Evolutionary conservation across 2,329 filamentous ascomycete genomes (phyloP).

Genomic region (Fusarium circinatum): DNA sequence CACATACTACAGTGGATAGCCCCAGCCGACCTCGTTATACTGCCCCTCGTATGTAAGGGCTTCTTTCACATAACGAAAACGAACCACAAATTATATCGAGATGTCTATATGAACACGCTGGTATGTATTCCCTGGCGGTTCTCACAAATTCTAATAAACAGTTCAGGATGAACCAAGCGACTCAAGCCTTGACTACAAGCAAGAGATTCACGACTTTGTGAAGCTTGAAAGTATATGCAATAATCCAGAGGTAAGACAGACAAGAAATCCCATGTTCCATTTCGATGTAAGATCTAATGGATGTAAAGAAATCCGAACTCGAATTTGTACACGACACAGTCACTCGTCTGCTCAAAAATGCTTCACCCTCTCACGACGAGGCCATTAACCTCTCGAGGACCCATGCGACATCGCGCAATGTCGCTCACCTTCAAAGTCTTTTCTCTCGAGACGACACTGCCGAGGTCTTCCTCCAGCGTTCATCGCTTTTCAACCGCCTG

Average conservation of each 20-base stretch:
- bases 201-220: slow-evolving; percentile 56
- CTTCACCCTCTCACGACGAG: slow-evolving; percentile 48
- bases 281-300: background rate
- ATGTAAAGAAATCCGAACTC: slow-evolving; percentile 54
- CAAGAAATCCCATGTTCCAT: background rate
- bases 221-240: slow-evolving; percentile 57
- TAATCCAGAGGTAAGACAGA: slow-evolving; percentile 36
- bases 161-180: slow-evolving; percentile 49
- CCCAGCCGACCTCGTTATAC: slow-evolving; percentile 63
- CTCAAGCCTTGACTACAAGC: slow-evolving; percentile 54
- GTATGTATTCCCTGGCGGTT: slow-evolving; percentile 52
- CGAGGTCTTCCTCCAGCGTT: slow-evolving; percentile 70
- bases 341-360: slow-evolving; percentile 57
- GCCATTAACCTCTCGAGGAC: slow-evolving; percentile 48
- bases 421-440: slow-evolving; percentile 55
- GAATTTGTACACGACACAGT: slow-evolving; percentile 60
- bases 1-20: slow-evolving; percentile 67
- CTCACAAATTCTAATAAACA: background rate
- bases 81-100: slow-evolving; percentile 69
- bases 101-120: slow-evolving; percentile 67
- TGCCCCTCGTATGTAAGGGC: slow-evolving; percentile 48
- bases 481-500: slow-evolving; percentile 70
- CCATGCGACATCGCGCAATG: slow-evolving; percentile 59
- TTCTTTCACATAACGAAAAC: slow-evolving; percentile 52
- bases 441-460: slow-evolving; percentile 62